Base-by-base conservation (phyloP, 805 yeast genomes). In the Candida sphagnicola region DNA sequence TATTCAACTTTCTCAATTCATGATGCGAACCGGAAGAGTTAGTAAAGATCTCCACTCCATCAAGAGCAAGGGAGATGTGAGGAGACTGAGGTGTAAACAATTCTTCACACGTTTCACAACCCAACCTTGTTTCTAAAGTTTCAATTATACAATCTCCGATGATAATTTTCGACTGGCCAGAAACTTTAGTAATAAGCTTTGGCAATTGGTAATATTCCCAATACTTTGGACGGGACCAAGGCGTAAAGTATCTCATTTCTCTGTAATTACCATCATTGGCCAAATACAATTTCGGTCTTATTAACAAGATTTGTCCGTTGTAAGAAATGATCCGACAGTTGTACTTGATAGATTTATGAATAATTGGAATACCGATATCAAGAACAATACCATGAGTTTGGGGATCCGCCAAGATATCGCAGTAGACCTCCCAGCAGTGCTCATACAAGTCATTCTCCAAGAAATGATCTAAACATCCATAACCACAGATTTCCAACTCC, bases 101-200 rank as follows among this genome's bases (percentile, higher is more conserved):
- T 61, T 93, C 99, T 59, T 93, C 99, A 61, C 99, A 93, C 0
- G 99, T 95, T 62, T 93, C 99, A 32, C 91, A 87, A n/a, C 99
- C 99, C 40, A 93, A 72, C 31, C 84, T 81, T 0, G 98, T 88
- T 52, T 90, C 97, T 42, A 78, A 57, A 1, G 96, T 85, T 37
- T 84, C 78, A 31, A 93, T 67, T 3, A 87, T 85, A 40, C 95
- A 95, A 68, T 93, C 98, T 37, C 99, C 99, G 61, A 93, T 81
- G 19, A 75, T 77, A 11, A 87, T 95, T 10, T 68, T 61, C 2
- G 48, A 41, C 59, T 89, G 96, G 13, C 80, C 82, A 0, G 90
- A 78, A 34, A 83, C 57, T 44, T 71, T 70, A 44, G 77, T 78
- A 39, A 93, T 78, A 48, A 68, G 56, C 39, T 81, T 72, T 2